Conservation (phyloP, 2,329 filamentous ascomycete species). For the Sporothrix luriei region DNA sequence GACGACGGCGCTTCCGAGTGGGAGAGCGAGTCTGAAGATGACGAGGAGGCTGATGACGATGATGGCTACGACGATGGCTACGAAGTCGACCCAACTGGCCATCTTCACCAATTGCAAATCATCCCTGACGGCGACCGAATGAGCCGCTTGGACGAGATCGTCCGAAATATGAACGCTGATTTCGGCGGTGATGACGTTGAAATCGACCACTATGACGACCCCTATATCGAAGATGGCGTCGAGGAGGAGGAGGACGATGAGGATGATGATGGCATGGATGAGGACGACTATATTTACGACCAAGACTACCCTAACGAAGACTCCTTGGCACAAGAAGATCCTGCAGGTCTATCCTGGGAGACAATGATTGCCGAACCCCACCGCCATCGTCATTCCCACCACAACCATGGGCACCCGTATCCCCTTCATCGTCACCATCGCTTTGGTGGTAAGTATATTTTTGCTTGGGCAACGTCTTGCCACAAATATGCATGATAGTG, state of each 20-base stretch:
- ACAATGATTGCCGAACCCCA: slow-evolving; percentile 54
- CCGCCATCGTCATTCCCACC: slow-evolving; percentile 47
- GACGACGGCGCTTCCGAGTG: slow-evolving; percentile 64
- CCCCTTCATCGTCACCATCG: slow-evolving; percentile 51
- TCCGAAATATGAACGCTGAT: slow-evolving; percentile 30
- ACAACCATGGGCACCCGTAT: slow-evolving; percentile 46
- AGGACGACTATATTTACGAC: slow-evolving; percentile 66
- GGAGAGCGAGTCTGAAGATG: slow-evolving; percentile 63
- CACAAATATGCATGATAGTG: not conserved
- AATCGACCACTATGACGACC: slow-evolving; percentile 55
- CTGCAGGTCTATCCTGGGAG: slow-evolving; percentile 58
- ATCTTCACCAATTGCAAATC: slow-evolving; percentile 45
- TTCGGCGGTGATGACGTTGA: slow-evolving; percentile 50
- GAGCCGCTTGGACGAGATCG: slow-evolving; percentile 47
- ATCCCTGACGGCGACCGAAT: slow-evolving; percentile 58
- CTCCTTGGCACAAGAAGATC: slow-evolving; percentile 46
- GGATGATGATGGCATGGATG: slow-evolving; percentile 71
- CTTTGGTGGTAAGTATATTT: slow-evolving; percentile 46
- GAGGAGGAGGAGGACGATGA: slow-evolving; percentile 68
- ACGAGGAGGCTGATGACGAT: slow-evolving; percentile 57
- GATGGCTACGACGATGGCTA: slow-evolving; percentile 45
- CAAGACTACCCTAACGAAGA: slow-evolving; percentile 59
- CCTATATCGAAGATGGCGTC: slow-evolving; percentile 57
- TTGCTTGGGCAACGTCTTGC: not conserved
- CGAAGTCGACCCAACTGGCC: not conserved